Evolutionary conservation across 2,329 filamentous ascomycete genomes (phyloP), one percentile per base, ranked within the genome.

Genomic region (Monosporascus sp.): DNA sequence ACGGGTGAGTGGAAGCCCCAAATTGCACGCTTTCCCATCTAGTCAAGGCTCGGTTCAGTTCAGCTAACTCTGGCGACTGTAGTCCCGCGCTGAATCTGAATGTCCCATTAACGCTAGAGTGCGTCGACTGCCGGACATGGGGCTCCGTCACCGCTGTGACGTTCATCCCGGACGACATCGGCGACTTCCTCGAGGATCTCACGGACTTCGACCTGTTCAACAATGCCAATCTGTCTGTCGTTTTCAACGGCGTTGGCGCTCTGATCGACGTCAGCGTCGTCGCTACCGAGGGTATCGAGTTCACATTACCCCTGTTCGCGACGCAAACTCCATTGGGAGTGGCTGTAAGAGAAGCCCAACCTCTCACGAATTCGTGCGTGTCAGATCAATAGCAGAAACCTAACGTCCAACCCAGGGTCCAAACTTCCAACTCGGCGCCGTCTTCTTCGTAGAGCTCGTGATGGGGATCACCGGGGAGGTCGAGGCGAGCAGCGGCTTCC

Each of bases 171-270:
- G 55, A 60, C 5, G 51, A 63, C 39, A 48, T 66, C 20, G 59
- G 50, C 35, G 62, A 65, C n/a, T 48, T 65, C 18, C 17, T 56
- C 20, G 52, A 47, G 14, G 55, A 65, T 25, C 49, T 58, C 1
- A 27, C 38, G 4, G 59, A 65, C 44, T 37, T 52, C 14, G 38
- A 52, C 25, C 61, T 60, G 15, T 58, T 66, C 48, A 56, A 63
- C 43, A 53, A 61, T 5, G 58, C 61, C 24, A 57, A 56, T 38
- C 24, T 66, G 4, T 58, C 58, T 0, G 47, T 66, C 17, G 55
- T 52, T 14, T 66, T 66, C 55, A 55, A 62, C 17, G 64, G 64
- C 7, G 63, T 65, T 14, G 60, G 61, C 11, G 63, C 59, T 3
- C 55, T 56, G 9, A 49, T 66, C 15, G 55, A 64, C n/a, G 37